Evolutionary conservation across 1,284 basidiomycete genomes (phyloP).

Genomic region (Leccinum pachyderme): DNA sequence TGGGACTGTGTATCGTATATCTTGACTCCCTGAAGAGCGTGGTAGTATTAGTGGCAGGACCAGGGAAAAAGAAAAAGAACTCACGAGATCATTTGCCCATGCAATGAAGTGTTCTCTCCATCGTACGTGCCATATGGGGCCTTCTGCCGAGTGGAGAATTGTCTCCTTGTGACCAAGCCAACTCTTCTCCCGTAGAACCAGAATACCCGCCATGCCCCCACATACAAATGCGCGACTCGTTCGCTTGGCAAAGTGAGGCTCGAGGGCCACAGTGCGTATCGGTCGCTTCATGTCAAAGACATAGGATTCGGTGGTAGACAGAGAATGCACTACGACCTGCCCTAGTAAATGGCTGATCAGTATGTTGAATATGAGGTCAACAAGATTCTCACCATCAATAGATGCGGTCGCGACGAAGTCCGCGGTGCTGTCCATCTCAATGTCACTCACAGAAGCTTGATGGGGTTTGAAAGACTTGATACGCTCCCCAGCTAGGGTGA

Average conservation of each 20-base stretch:
- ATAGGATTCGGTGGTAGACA: conserved; percentile 81
- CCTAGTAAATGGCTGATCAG: conserved; percentile 46
- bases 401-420: conserved; percentile 94
- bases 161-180: conserved; percentile 97
- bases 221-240: conserved; percentile 86
- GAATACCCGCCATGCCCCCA: conserved; percentile 88
- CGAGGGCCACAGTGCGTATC: conserved; percentile 86
- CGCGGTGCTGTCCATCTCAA: conserved; percentile 80
- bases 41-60: not conserved
- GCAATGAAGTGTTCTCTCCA: conserved; percentile 90
- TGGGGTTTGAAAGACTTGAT: conserved; percentile 93
- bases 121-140: conserved; percentile 89
- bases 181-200: conserved; percentile 90
- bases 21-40: conserved; percentile 73
- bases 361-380: not conserved
- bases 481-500: conserved; percentile 78
- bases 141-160: conserved; percentile 84
- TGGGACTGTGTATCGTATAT: conserved; percentile 86
- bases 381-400: conserved; percentile 75
- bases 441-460: conserved; percentile 85
- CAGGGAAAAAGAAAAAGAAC: conserved; percentile 21
- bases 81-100: conserved; percentile 92
- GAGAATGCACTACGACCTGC: conserved; percentile 86
- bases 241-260: conserved; percentile 86
- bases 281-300: conserved; percentile 92